Evolutionary conservation across 2,329 filamentous ascomycete species (phyloP), one percentile per base, ranked within the genome.

Genomic region (Alternaria conjuncta): DNA sequence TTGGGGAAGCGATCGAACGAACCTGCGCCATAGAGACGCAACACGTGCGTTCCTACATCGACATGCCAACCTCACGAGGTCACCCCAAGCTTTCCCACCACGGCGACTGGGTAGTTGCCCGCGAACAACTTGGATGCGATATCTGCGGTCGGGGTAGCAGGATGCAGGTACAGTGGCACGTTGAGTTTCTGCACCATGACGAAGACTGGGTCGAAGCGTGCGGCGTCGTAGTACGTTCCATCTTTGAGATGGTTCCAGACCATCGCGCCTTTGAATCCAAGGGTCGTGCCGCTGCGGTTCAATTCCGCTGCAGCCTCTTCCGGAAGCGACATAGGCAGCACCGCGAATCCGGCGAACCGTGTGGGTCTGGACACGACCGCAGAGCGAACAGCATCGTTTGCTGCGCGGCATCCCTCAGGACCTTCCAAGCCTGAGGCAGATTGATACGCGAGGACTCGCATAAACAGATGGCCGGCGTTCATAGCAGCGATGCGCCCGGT

Each of bases 21-120:
- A 1, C 28, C 41, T 3, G 49, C 26, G 15, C 20, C 9, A 26
- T 47, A 47, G 21, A 60, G 41, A 0, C 28, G 49, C 6, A 60
- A 25, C 0, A 55, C 49, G 7, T 28, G 41, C n/a, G n/a, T 47
- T 15, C 41, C 49, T 2, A 54, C 57, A 21, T 54, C 57, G 25
- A 54, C 20, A 21, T 54, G 47, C 47, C 57, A 59, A 18, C 47
- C 57, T 26, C 57, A 55, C 11, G 49, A 54, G 3, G 13, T 60
- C 1, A 41, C 20, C 13, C 36, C 57, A 4, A 60, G 49, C 18
- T 50, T 20, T 5, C 49, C 26, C 15, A 26, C 26, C 3, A 46
- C 36, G 15, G 25, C 56, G 6, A 26, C 25, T 9, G 13, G 6
- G 4, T 46, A 45, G 41, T 54, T 59, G 2, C 57, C 57, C 3